Conservation (phyloP, 331 rosid species). For the Malus hybrid region DNA sequence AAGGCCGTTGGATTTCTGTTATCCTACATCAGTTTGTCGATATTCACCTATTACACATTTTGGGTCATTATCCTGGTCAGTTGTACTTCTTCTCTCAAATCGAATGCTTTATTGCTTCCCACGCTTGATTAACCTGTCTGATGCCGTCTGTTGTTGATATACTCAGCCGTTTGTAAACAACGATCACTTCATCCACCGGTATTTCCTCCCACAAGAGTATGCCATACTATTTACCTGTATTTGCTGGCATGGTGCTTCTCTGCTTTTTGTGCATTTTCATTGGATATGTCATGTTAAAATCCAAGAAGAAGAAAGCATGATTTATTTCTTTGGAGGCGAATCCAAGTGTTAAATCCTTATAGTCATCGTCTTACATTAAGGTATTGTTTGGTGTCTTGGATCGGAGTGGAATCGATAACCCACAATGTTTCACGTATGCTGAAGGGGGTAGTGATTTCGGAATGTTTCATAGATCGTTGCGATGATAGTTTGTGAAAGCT, state of each 20-base stretch:
- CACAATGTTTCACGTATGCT: no score
- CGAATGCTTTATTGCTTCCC: no score
- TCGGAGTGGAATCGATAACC: no score
- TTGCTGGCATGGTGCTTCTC: constrained; percentile 67
- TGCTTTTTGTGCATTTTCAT: constrained; percentile 67
- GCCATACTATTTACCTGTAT: constrained; percentile 78
- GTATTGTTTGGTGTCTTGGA: no score
- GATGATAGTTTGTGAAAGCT: no score
- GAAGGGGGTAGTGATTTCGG: no score
- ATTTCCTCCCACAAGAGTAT: constrained; percentile 84
- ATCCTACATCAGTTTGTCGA: constrained; percentile 59
- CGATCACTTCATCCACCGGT: constrained; percentile 75
- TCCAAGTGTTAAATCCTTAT: not conserved
- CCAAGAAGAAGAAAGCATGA: constrained; percentile 84
- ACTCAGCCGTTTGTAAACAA: constrained; percentile 89
- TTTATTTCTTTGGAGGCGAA: not conserved
- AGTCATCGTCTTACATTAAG: not conserved
- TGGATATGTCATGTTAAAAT: constrained; percentile 87
- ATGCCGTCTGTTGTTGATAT: constrained; percentile 1
- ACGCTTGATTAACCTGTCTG: not conserved
- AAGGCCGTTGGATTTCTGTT: constrained; percentile 76
- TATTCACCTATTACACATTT: constrained; percentile 82
- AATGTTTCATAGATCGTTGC: no score
- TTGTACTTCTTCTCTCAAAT: not conserved
- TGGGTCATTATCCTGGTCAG: constrained; percentile 93